phyloP scores from a whole-genome alignment of 805 yeast genomes.

The Spathaspora passalidarum region DNA sequence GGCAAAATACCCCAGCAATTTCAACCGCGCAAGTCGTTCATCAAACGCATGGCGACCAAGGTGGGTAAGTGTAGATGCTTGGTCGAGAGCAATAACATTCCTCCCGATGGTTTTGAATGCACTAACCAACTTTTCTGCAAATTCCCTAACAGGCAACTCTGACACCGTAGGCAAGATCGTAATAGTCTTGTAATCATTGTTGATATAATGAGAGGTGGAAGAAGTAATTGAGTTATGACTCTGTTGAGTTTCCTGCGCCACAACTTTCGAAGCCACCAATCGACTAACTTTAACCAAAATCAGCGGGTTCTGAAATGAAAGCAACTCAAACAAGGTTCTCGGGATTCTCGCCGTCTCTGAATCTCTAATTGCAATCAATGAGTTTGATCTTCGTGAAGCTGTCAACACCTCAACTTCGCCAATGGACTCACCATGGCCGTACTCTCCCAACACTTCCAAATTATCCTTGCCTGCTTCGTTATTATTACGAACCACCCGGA shows the following conservation, averaged over 20 bases:
- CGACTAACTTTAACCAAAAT: slow-evolving; percentile 87
- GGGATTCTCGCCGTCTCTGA: slow-evolving; percentile 94
- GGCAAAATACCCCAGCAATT: slow-evolving; percentile 84
- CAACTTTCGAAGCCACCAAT: slow-evolving; percentile 66
- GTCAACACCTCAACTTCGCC: slow-evolving; percentile 95
- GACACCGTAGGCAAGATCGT: slow-evolving; percentile 76
- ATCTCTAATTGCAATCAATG: slow-evolving; percentile 84
- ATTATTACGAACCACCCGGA: slow-evolving; percentile 54
- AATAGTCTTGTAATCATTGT: slow-evolving; percentile 69
- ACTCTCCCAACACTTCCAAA: slow-evolving; percentile 58
- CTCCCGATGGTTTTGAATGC: slow-evolving; percentile 73
- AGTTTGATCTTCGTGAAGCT: slow-evolving; percentile 63
- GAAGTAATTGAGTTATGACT: slow-evolving; percentile 10
- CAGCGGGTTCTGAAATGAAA: slow-evolving; percentile 82
- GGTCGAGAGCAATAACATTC: slow-evolving; percentile 76
- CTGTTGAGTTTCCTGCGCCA: slow-evolving; percentile 11
- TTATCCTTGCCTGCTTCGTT: slow-evolving; percentile 8
- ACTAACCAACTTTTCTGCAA: slow-evolving; percentile 69
- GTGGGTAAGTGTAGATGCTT: slow-evolving; percentile 73
- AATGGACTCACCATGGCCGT: slow-evolving; percentile 90
- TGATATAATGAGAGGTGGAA: slow-evolving; percentile 24
- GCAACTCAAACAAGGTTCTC: slow-evolving; percentile 78
- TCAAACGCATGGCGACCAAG: slow-evolving; percentile 93
- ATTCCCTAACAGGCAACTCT: slow-evolving; percentile 84
- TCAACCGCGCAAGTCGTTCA: slow-evolving; percentile 70